Evolutionary conservation across 805 yeast species (phyloP).

Genomic region (Candida sithepensis): DNA sequence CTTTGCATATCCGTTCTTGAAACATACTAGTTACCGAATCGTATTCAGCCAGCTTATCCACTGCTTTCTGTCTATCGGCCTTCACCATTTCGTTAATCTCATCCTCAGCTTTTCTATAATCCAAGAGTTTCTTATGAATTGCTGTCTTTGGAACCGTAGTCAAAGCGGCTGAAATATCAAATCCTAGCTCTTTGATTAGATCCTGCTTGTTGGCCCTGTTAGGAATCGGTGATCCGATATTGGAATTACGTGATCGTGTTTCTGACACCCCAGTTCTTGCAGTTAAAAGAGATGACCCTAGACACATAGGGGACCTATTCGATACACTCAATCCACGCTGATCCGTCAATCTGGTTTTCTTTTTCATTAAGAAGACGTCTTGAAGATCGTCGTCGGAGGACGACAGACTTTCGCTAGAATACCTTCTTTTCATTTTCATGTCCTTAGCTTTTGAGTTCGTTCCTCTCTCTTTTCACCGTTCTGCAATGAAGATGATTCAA

Average conservation of each 20-base stretch:
- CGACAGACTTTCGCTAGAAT: background rate
- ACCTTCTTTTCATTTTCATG: background rate
- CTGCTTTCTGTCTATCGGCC: slow-evolving; percentile 7
- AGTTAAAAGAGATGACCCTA: background rate
- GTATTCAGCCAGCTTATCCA: slow-evolving; percentile 3
- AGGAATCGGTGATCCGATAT: background rate
- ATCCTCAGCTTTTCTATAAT: slow-evolving; percentile 13
- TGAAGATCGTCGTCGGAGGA: background rate
- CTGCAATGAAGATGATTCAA: too few species aligned
- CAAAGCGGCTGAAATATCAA: slow-evolving; percentile 16
- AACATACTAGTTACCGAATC: slow-evolving; percentile 6
- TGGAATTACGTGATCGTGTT: background rate
- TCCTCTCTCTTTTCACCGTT: background rate
- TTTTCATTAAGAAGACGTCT: background rate
- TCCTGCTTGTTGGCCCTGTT: background rate
- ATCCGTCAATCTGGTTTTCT: background rate
- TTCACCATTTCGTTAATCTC: slow-evolving; percentile 15
- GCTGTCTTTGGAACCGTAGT: slow-evolving; percentile 6
- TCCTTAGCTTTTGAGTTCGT: background rate
- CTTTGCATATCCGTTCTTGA: slow-evolving; percentile 5
- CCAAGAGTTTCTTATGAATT: slow-evolving; percentile 11
- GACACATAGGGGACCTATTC: background rate
- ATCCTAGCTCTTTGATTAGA: slow-evolving; percentile 17
- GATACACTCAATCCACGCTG: too few species aligned
- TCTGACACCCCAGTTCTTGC: too few species aligned